phyloP scores from a whole-genome alignment of 2,329 filamentous ascomycete genomes.

The Pezicula carpinea region DNA sequence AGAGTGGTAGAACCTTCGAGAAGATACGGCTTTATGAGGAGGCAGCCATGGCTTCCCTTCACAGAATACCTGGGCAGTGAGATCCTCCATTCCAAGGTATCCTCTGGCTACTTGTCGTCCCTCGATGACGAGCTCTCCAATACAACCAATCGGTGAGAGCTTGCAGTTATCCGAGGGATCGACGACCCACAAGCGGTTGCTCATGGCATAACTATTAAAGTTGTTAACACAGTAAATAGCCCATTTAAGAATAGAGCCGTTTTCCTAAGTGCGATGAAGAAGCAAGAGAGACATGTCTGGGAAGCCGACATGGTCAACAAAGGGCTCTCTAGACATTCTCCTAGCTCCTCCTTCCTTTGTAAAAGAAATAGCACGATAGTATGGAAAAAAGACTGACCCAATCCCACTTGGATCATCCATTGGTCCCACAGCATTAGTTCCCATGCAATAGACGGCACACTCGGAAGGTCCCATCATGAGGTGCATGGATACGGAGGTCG shows the following conservation, averaged over 20 bases:
- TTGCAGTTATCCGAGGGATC: conserved; percentile 3
- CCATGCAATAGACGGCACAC: too few species aligned
- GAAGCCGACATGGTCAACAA: too few species aligned
- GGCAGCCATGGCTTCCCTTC: conserved; percentile 9
- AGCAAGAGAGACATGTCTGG: too few species aligned
- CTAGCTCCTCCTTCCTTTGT: too few species aligned
- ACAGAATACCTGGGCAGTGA: conserved; percentile 3
- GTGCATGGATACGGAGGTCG: too few species aligned
- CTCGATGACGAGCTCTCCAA: conserved; percentile 8
- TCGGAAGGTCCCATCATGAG: too few species aligned
- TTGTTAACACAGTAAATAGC: conserved; percentile 4
- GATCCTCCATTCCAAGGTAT: conserved; percentile 4
- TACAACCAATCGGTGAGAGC: conserved; percentile 5
- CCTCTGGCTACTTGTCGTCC: conserved; percentile 5
- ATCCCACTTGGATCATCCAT: too few species aligned
- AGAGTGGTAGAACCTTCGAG: conserved; percentile 49
- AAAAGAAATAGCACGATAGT: too few species aligned
- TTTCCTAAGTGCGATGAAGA: not conserved
- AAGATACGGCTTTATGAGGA: not conserved
- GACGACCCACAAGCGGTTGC: conserved; percentile 4
- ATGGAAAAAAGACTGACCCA: too few species aligned
- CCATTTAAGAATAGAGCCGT: not conserved
- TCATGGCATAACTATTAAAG: conserved; percentile 8
- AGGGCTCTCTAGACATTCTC: too few species aligned
- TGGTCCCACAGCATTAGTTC: too few species aligned